Evolutionary conservation across 2,329 filamentous ascomycete genomes (phyloP), one percentile per base, ranked within the genome.

Genomic region (Epicoccum sorghinum): DNA sequence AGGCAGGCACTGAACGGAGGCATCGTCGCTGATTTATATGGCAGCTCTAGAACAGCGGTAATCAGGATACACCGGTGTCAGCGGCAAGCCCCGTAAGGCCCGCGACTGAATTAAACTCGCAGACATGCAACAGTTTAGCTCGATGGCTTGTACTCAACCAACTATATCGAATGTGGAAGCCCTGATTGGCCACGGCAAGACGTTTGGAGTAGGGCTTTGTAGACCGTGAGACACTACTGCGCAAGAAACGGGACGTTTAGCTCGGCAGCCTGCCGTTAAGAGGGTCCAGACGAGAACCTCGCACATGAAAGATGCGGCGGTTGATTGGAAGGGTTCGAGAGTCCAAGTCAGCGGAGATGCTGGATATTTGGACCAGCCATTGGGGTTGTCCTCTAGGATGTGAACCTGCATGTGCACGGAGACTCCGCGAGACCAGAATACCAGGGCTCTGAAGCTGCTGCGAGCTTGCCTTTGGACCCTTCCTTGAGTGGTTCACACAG

Each of bases 161-260:
- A 54, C 36, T 33, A 46, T 36, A 27, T 37, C 8, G 36, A 25
- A 49, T 30, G 29, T n/a, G 4, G 23, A 24, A 45, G 2, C 7
- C 36, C 40, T 39, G 22, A 55, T 55, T 55, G 40, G 46, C 24
- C 40, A 32, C 24, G 30, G 38, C 46, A 25, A 18, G 41, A 30
- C 32, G 30, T 49, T 37, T 46, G 52, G 45, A 54, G 41, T 40
- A 49, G 41, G 36, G 9, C 27, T 25, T 30, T 18, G 41, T 46
- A 41, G 46, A 37, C 14, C 41, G 35, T 42, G 36, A 38, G 41
- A 30, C 52, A 42, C 52, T 49, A 45, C 46, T 55, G 50, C 42
- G 44, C 44, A 8, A 47, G 38, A 37, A 55, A 55, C 41, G 41
- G 52, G 41, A 49, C 41, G 37, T 55, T 38, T 46, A 50, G 46